phyloP scores from a whole-genome alignment of 805 yeast genomes.

The Schwanniomyces pseudopolymorphus region DNA sequence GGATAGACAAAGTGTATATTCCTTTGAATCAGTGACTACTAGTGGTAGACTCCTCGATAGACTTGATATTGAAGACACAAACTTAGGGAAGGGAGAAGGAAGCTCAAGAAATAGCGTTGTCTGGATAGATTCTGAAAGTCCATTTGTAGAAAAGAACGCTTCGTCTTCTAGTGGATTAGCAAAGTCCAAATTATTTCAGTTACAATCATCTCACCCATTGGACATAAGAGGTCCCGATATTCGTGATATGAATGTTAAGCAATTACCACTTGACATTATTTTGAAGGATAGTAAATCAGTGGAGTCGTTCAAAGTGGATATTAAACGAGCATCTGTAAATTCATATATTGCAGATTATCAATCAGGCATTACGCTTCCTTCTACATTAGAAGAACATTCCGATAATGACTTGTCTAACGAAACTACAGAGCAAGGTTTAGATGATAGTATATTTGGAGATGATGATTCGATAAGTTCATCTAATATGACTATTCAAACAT shows the following conservation, averaged over 20 bases:
- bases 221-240: neutral
- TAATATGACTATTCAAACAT: neutral
- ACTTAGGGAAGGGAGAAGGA: constrained; percentile 13
- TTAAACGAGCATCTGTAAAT: constrained; percentile 5
- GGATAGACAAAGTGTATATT: constrained; percentile 40
- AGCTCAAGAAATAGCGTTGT: constrained; percentile 13
- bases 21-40: constrained; percentile 45
- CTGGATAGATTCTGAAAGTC: constrained; percentile 22
- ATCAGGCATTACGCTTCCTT: neutral
- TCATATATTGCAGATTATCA: neutral
- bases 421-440: neutral
- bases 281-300: constrained; percentile 23
- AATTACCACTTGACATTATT: constrained; percentile 17
- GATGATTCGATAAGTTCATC: neutral
- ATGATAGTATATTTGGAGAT: neutral
- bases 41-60: constrained; percentile 42
- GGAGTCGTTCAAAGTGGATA: constrained; percentile 25
- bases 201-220: neutral
- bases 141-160: neutral
- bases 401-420: neutral
- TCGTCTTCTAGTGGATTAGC: neutral
- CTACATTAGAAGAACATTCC: neutral
- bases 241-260: constrained; percentile 7
- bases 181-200: neutral
- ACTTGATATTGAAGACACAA: constrained; percentile 28